phyloP scores from a whole-genome alignment of 179 eudicot genomes.

The Beta lomatogona region DNA sequence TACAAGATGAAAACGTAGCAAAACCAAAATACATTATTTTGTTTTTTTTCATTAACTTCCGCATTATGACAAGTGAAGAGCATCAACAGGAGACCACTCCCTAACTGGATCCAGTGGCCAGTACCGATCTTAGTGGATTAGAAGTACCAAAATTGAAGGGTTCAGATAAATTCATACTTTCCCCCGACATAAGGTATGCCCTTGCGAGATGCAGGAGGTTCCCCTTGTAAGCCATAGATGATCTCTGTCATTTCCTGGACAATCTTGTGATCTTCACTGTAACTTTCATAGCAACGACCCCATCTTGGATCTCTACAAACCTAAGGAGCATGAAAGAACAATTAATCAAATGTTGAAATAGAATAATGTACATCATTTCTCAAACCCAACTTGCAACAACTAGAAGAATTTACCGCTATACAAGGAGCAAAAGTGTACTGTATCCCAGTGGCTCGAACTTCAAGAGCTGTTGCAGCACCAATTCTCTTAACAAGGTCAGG shows the following conservation, averaged over 20 bases:
- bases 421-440: constrained; percentile 55
- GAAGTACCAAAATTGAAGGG: constrained; percentile 4
- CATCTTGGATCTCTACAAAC: constrained; percentile 62
- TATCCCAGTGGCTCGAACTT: constrained; percentile 56
- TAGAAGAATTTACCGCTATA: constrained; percentile 39
- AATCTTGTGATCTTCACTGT: constrained; percentile 50
- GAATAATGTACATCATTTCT: background rate
- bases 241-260: constrained; percentile 52
- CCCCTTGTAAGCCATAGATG: constrained; percentile 53
- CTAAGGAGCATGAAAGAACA: constrained; percentile 25
- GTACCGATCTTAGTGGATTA: background rate
- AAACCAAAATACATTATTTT: background rate
- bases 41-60: background rate
- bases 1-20: background rate
- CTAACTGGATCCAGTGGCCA: background rate
- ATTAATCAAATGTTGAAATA: background rate
- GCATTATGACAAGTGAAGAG: background rate
- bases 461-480: constrained; percentile 55
- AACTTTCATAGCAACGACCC: constrained; percentile 63
- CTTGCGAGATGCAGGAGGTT: constrained; percentile 39
- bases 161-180: constrained; percentile 36
- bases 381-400: background rate
- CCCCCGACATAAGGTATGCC: constrained; percentile 53
- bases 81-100: background rate
- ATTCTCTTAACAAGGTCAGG: constrained; percentile 46